Evolutionary conservation across 257 asterid species (phyloP).

Genomic region (Gardenia jasminoides): DNA sequence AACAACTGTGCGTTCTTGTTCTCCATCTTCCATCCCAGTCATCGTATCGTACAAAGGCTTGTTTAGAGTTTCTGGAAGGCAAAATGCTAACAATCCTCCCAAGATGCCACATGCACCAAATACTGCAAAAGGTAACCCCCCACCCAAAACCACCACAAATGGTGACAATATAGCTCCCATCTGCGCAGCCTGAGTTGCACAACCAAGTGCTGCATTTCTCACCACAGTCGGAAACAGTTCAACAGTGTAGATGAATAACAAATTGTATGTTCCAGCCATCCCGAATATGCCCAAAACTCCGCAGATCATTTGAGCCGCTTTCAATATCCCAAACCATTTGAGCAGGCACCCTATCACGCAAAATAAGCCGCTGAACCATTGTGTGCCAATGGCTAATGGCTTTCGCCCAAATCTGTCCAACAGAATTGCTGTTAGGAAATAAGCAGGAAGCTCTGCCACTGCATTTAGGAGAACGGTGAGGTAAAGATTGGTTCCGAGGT

Average conservation of each 20-base stretch:
- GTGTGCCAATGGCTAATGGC: conserved; percentile 74
- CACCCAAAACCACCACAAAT: conserved; percentile 69
- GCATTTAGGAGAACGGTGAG: conserved; percentile 69
- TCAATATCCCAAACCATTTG: conserved; percentile 33
- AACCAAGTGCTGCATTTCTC: conserved; percentile 81
- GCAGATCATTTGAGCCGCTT: conserved; percentile 45
- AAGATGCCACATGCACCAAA: conserved; percentile 67
- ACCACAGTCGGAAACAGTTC: conserved; percentile 90
- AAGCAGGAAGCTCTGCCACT: conserved; percentile 85
- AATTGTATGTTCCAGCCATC: conserved; percentile 87
- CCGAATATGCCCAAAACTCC: conserved; percentile 76
- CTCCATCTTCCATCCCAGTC: conserved; percentile 49
- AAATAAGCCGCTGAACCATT: conserved; percentile 65
- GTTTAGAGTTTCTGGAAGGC: conserved; percentile 76
- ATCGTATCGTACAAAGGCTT: not conserved
- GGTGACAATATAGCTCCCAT: conserved; percentile 87
- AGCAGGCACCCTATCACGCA: conserved; percentile 53
- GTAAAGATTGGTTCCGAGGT: conserved; percentile 77
- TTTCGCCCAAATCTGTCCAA: conserved; percentile 61
- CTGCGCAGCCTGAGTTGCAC: conserved; percentile 83
- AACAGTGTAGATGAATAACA: conserved; percentile 64
- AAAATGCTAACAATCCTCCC: conserved; percentile 62
- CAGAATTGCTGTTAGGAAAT: conserved; percentile 53
- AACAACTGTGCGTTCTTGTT: conserved; percentile 14
- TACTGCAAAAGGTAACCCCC: conserved; percentile 56